These are phyloP conservation scores for Claviceps humidiphila DNA, from an alignment of 2,329 filamentous ascomycete species.

Conservation along the genomic window DNA sequence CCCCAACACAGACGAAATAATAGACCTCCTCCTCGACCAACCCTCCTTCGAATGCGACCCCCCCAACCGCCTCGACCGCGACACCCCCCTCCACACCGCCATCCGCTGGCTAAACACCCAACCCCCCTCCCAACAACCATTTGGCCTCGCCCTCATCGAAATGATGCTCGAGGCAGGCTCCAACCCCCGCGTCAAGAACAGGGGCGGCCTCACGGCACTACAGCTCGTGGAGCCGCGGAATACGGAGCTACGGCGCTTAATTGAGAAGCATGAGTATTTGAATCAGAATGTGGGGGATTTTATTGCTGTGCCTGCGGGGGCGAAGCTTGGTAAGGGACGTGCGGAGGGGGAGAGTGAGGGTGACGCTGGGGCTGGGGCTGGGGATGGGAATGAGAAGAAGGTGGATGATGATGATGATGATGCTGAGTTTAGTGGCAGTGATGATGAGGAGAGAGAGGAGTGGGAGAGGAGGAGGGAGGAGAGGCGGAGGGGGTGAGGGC, in stretches of 20 bases:
- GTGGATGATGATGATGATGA: conserved; percentile 26
- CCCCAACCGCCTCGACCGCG: conserved; percentile 53
- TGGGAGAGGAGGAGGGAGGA: conserved; percentile 40
- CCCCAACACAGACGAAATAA: conserved; percentile 50
- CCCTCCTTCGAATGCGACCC: conserved; percentile 78
- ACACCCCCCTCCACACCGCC: conserved; percentile 69
- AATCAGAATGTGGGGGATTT: conserved; percentile 45
- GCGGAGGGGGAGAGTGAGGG: too few species aligned
- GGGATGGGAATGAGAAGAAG: background rate
- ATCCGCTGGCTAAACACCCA: conserved; percentile 65
- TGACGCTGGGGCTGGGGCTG: too few species aligned
- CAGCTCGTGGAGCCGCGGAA: conserved; percentile 66
- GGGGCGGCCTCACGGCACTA: conserved; percentile 55
- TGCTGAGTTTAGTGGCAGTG: conserved; percentile 50
- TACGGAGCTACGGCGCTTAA: conserved; percentile 42
- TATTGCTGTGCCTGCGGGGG: conserved; percentile 21
- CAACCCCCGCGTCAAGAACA: conserved; percentile 48
- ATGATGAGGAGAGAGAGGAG: conserved; percentile 50
- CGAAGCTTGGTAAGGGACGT: background rate
- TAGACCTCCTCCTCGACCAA: conserved; percentile 73
- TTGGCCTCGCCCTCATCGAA: conserved; percentile 53
- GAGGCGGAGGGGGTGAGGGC: conserved; percentile 15
- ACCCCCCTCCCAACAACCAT: conserved; percentile 46
- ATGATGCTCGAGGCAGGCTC: conserved; percentile 74
- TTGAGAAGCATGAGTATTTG: conserved; percentile 60